A percentile compares a stretch with the other conserved stretches of the same genome.
Evolutionary conservation across 75 land plant species (phyloP).

Genomic region (Pinus taeda): DNA sequence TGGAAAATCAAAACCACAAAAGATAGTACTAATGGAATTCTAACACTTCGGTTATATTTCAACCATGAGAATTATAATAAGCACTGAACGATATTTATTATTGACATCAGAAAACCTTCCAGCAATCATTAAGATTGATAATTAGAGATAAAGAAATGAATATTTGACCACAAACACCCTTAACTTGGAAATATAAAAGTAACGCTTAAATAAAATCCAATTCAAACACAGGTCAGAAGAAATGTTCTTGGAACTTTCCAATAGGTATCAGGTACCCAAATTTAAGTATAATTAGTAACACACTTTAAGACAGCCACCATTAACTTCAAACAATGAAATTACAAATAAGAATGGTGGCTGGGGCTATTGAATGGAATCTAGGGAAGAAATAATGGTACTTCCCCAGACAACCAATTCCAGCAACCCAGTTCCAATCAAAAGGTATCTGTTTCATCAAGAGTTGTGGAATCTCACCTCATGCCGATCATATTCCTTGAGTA

Average conservation of each 20-base stretch:
- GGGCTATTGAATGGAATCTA: too few species aligned
- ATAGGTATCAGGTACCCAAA: not conserved
- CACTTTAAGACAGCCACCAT: not conserved
- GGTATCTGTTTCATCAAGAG: not conserved
- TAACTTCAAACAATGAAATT: not conserved
- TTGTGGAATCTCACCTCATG: conserved; percentile 65
- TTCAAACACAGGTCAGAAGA: not conserved
- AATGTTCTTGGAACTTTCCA: not conserved
- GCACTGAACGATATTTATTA: too few species aligned
- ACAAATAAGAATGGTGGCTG: not conserved
- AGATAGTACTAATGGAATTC: not conserved
- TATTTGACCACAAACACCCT: conserved; percentile 1
- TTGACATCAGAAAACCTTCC: not conserved
- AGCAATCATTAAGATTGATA: not conserved
- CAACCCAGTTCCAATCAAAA: not conserved
- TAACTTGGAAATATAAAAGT: not conserved
- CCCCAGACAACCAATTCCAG: too few species aligned
- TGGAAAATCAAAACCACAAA: not conserved
- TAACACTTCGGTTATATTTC: not conserved
- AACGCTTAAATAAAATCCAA: not conserved
- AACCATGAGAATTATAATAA: not conserved
- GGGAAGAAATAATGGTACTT: too few species aligned
- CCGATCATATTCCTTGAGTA: conserved; percentile 88
- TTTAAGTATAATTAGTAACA: not conserved
- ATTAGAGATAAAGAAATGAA: not conserved